A percentile compares a stretch with the other conserved stretches of the same genome.
Evolutionary conservation across 1,284 basidiomycete genomes (phyloP).

Genomic region (Cutaneotrichosporon sp.): DNA sequence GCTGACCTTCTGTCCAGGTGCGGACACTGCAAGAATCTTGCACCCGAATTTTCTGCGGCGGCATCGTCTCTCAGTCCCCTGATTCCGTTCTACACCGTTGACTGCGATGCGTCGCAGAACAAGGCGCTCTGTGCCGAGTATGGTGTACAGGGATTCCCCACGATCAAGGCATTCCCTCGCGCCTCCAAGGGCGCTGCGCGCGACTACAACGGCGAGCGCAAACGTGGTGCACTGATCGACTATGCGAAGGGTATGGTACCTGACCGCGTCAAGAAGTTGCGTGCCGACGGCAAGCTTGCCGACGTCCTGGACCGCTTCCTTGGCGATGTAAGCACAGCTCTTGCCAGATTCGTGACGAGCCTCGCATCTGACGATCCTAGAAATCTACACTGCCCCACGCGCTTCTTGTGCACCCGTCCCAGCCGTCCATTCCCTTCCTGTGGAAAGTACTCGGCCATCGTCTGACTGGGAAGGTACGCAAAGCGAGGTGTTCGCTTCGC

Average conservation of each 20-base stretch:
- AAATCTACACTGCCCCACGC: constrained; percentile 55
- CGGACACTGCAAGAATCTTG: constrained; percentile 77
- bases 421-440: constrained; percentile 68
- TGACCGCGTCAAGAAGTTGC: constrained; percentile 58
- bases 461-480: constrained; percentile 54
- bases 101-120: constrained; percentile 82
- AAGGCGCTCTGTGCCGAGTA: constrained; percentile 75
- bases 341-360: not conserved
- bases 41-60: constrained; percentile 77
- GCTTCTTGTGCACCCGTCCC: constrained; percentile 65
- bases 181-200: constrained; percentile 62
- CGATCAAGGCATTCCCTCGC: constrained; percentile 77
- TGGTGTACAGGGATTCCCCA: constrained; percentile 88
- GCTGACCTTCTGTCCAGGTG: constrained; percentile 18
- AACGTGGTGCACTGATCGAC: constrained; percentile 66
- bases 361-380: constrained; percentile 37
- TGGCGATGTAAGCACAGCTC: constrained; percentile 24
- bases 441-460: constrained; percentile 80
- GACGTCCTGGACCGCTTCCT: constrained; percentile 32
- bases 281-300: constrained; percentile 52
- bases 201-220: constrained; percentile 69
- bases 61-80: constrained; percentile 73
- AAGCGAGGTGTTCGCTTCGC: not conserved
- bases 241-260: constrained; percentile 73
- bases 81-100: constrained; percentile 80